phyloP scores from a whole-genome alignment of 306 rosid genomes.

The Hippophae gyantsensis region DNA sequence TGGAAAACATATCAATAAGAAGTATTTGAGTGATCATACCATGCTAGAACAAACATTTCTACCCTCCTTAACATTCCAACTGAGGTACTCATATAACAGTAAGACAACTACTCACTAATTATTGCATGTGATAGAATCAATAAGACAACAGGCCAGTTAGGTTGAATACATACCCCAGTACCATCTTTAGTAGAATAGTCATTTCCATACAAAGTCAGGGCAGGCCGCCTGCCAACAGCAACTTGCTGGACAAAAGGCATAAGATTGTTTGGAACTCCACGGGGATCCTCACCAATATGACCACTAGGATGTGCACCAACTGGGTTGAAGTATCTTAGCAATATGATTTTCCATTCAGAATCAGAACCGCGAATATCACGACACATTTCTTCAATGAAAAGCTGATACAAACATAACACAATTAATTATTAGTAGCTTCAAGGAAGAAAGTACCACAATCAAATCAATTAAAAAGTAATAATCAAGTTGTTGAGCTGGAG shows the following conservation, averaged over 20 bases:
- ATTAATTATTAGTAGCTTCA: slow-evolving; percentile 10
- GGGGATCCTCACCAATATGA: slow-evolving; percentile 92
- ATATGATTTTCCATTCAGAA: slow-evolving; percentile 76
- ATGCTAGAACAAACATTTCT: not conserved
- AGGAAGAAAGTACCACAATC: not conserved
- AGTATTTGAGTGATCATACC: not conserved
- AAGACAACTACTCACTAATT: not conserved
- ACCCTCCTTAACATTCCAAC: not conserved
- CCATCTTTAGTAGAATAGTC: slow-evolving; percentile 86
- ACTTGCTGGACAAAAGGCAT: slow-evolving; percentile 99
- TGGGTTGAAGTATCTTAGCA: slow-evolving; percentile 92
- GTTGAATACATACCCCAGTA: slow-evolving; percentile 65
- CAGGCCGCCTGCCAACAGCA: slow-evolving; percentile 85
- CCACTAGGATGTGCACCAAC: slow-evolving; percentile 97
- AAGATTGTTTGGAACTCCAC: slow-evolving; percentile 88
- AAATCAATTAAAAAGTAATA: not conserved
- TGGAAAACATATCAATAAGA: not conserved
- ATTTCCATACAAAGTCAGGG: slow-evolving; percentile 76
- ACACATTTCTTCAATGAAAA: slow-evolving; percentile 79
- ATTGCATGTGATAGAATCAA: not conserved
- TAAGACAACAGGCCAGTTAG: not conserved
- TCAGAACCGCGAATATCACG: slow-evolving; percentile 60
- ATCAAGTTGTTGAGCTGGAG: not conserved
- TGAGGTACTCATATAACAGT: not conserved
- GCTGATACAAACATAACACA: slow-evolving; percentile 45